Conservation (phyloP, 495 filamentous ascomycete genomes). For the Lophium mytilinum region DNA sequence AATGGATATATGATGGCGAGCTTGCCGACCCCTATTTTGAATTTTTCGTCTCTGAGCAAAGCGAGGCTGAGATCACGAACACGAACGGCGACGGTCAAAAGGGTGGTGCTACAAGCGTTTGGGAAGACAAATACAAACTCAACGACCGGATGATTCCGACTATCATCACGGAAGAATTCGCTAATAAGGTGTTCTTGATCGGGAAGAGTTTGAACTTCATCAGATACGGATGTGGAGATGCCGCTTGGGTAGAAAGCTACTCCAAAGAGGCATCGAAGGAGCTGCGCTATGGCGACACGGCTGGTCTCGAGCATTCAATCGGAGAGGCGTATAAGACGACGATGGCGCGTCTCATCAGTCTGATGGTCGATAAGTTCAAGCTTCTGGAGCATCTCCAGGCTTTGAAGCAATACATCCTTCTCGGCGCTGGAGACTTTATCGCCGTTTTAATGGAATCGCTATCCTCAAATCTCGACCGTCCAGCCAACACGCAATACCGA, state of each 20-base stretch:
- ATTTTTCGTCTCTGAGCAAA: slow-evolving; percentile 87
- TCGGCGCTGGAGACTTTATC: slow-evolving; percentile 97
- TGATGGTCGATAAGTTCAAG: slow-evolving; percentile 91
- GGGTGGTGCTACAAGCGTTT: slow-evolving; percentile 72
- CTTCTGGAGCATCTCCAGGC: slow-evolving; percentile 88
- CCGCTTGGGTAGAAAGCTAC: slow-evolving; percentile 91
- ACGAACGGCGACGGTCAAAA: slow-evolving; percentile 28
- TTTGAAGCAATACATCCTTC: slow-evolving; percentile 86
- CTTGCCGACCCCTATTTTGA: slow-evolving; percentile 91
- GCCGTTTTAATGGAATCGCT: slow-evolving; percentile 95
- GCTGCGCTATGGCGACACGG: slow-evolving; percentile 88
- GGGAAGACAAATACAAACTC: slow-evolving; percentile 95
- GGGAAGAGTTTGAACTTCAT: slow-evolving; percentile 99
- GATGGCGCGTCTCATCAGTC: slow-evolving; percentile 86
- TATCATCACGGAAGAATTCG: slow-evolving; percentile 86
- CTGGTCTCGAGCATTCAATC: slow-evolving; percentile 82
- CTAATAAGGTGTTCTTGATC: slow-evolving; percentile 91
- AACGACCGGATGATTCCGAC: slow-evolving; percentile 79
- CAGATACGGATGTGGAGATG: slow-evolving; percentile 85
- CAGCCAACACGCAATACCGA: slow-evolving; percentile 88
- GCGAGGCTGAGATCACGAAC: slow-evolving; percentile 43
- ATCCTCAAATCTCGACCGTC: slow-evolving; percentile 82
- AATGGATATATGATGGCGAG: slow-evolving; percentile 98
- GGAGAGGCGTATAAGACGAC: slow-evolving; percentile 96
- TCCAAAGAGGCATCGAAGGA: slow-evolving; percentile 92